phyloP scores from a whole-genome alignment of 2,329 filamentous ascomycete species.

The Tympanopsis confertula region DNA sequence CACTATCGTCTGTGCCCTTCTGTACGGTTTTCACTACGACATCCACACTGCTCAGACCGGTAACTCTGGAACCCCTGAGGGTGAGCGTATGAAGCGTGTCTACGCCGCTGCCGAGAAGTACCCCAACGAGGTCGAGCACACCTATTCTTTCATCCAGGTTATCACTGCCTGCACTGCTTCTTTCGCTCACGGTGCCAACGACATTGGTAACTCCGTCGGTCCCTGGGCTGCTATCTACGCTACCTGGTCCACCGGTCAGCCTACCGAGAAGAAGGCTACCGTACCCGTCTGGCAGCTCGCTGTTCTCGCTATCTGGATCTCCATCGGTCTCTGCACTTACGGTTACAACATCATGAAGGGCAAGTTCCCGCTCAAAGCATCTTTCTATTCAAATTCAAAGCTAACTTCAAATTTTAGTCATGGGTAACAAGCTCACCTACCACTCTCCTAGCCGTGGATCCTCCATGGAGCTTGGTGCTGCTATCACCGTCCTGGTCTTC shows the following conservation, averaged over 20 bases:
- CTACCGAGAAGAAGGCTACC: conserved; percentile 46
- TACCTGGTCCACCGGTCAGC: conserved; percentile 52
- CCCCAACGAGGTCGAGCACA: conserved; percentile 58
- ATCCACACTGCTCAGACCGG: conserved; percentile 68
- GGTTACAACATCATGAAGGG: conserved; percentile 79
- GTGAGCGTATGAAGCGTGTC: conserved; percentile 57
- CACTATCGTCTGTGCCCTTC: conserved; percentile 43
- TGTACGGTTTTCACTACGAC: conserved; percentile 73
- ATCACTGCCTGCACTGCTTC: conserved; percentile 61
- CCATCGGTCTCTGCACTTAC: conserved; percentile 59
- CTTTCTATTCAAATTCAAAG: conserved; percentile 8
- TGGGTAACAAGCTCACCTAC: conserved; percentile 73
- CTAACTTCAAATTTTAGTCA: conserved; percentile 34
- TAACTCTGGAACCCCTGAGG: conserved; percentile 61
- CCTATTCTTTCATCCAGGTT: conserved; percentile 56
- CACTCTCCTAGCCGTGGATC: conserved; percentile 46
- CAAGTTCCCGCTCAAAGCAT: conserved; percentile 20
- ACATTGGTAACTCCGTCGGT: conserved; percentile 62
- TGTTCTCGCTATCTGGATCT: conserved; percentile 52
- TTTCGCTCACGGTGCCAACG: conserved; percentile 68
- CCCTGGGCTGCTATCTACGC: conserved; percentile 61
- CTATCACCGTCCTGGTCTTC: conserved; percentile 66
- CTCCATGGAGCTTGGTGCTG: conserved; percentile 72
- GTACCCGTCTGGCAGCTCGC: conserved; percentile 70
- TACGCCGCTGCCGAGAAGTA: conserved; percentile 56